Evolutionary conservation across 1,139 yeast genomes (phyloP).

Genomic region (Petasospora rhodanensis): DNA sequence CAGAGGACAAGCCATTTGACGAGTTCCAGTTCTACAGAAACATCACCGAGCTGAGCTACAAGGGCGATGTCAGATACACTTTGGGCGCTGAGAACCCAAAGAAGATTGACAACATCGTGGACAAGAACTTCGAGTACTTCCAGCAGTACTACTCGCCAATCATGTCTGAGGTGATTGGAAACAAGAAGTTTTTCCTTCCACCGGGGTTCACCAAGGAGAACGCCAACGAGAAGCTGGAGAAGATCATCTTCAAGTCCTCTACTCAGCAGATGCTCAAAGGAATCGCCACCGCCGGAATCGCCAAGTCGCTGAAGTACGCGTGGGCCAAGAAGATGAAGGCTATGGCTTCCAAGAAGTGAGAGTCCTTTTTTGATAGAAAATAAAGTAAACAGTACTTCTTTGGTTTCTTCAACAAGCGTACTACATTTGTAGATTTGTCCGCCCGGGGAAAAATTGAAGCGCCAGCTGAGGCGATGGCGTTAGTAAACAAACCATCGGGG

Average conservation of each 20-base stretch:
- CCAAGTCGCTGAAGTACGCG: slow-evolving; percentile 71
- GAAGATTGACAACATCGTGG: slow-evolving; percentile 80
- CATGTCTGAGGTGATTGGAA: slow-evolving; percentile 41
- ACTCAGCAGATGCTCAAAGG: slow-evolving; percentile 79
- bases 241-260: slow-evolving; percentile 67
- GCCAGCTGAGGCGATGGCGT: too few species aligned
- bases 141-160: slow-evolving; percentile 66
- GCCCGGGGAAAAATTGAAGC: background rate
- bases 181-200: slow-evolving; percentile 32
- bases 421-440: background rate
- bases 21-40: slow-evolving; percentile 68
- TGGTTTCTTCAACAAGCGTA: too few species aligned
- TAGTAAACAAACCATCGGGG: too few species aligned
- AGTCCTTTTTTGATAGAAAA: too few species aligned
- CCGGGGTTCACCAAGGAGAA: slow-evolving; percentile 33
- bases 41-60: slow-evolving; percentile 76
- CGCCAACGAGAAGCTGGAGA: slow-evolving; percentile 39
- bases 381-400: too few species aligned
- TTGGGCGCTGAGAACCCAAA: slow-evolving; percentile 91
- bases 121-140: slow-evolving; percentile 67
- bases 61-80: slow-evolving; percentile 86
- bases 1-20: slow-evolving; percentile 37
- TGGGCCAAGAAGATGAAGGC: slow-evolving; percentile 58
- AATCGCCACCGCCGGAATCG: slow-evolving; percentile 76
- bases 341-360: slow-evolving; percentile 1